Percentiles rank a stretch among this genome's conserved stretches.
Conservation (phyloP, 1,139 yeast genomes). For the Petasospora fabianii region DNA sequence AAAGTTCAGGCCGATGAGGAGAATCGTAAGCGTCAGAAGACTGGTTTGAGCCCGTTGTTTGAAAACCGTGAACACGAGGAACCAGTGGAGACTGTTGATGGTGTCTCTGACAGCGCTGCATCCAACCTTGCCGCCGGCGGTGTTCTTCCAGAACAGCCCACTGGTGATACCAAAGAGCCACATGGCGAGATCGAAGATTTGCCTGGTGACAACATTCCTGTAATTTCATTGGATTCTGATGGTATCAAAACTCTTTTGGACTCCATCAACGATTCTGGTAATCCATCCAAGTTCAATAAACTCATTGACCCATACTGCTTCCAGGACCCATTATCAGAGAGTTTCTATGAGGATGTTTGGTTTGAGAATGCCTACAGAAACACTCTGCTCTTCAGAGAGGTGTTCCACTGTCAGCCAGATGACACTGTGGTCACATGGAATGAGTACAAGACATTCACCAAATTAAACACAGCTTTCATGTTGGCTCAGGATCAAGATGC, state of each 20-base stretch:
- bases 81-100: slow-evolving; percentile 3
- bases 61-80: not conserved
- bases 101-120: slow-evolving; percentile 3
- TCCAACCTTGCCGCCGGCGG: too few relatives aligned
- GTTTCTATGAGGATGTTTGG: slow-evolving; percentile 89
- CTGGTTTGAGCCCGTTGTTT: slow-evolving; percentile 18
- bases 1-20: slow-evolving; percentile 26
- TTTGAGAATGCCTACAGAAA: slow-evolving; percentile 78
- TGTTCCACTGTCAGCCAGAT: slow-evolving; percentile 95
- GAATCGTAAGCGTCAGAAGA: slow-evolving; percentile 21
- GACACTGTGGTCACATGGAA: slow-evolving; percentile 84
- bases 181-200: slow-evolving; percentile 17
- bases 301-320: slow-evolving; percentile 85
- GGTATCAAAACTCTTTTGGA: slow-evolving; percentile 44
- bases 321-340: slow-evolving; percentile 76
- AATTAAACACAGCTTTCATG: slow-evolving; percentile 52
- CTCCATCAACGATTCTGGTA: slow-evolving; percentile 25
- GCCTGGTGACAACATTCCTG: slow-evolving; percentile 39
- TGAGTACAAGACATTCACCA: slow-evolving; percentile 72
- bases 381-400: slow-evolving; percentile 74
- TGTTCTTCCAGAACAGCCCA: not conserved
- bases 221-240: slow-evolving; percentile 44
- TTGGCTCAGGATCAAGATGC: slow-evolving; percentile 43
- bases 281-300: slow-evolving; percentile 29
- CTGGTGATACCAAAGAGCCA: not conserved